Evolutionary conservation across 202 grass and related monocot genomes (phyloP), one percentile per base, ranked within the genome.

Genomic region (Musa balbisiana): DNA sequence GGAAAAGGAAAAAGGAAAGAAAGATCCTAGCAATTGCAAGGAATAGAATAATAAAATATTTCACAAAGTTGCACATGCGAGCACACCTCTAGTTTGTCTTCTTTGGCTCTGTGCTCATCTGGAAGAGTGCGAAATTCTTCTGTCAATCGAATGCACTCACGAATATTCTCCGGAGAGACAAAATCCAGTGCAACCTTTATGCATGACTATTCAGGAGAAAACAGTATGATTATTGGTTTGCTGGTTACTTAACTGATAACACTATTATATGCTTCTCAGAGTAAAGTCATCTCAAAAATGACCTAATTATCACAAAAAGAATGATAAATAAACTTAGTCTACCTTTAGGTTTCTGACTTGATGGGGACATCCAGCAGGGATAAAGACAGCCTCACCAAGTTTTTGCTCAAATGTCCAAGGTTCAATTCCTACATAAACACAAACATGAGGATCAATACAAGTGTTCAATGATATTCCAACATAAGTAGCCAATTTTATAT

Each of bases 371-470:
- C 92, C 92, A 65, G 85, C 87, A 8, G 92, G 92, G 78, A 96
- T 92, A 54, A 92, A 82, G 75, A 96, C 87, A 10, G 85, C 92
- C 64, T 96, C 89, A 11, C 92, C 92, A 73, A 92, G 83, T 76
- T 92, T 89, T 79, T 96, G 87, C 56, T 89, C 89, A 75, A 96
- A 96, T 12, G 89, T 90, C 89, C 92, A 96, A 43, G 92, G 92
- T 73, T 92, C 89, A 92, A 92, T 59, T 75, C 92, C 89, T 96
- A 82, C 33, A 88, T 69, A 17, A 66, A 77, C 75, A 67, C n/a
- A 21, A 80, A 27, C 5, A 76, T 50, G 14, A 80, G 23, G 54
- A 2, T 67, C 59, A 69, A 50, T 43, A 43, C 2, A 67, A 64
- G 51, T 1, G 19, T 74, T 64, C 21, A 52, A 9, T 19, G 1